Conservation (phyloP, 2,329 filamentous ascomycete species). For the Exophiala phaeomuriformis region DNA sequence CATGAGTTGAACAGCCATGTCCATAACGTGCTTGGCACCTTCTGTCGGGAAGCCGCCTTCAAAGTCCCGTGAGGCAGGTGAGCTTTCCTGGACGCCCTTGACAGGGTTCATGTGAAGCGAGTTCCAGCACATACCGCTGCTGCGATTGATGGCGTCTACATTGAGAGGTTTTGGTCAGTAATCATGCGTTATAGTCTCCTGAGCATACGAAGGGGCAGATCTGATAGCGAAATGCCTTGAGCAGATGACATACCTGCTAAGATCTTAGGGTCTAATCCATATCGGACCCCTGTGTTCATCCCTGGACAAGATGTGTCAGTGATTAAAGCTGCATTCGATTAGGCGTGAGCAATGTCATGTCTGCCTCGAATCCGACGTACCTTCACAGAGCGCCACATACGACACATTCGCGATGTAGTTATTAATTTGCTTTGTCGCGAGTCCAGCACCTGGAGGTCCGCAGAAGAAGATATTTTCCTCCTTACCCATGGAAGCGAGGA, state of each 20-base stretch:
- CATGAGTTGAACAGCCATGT: background rate
- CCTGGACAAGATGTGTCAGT: background rate
- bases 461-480: constrained; percentile 44
- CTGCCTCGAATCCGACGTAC: constrained; percentile 3
- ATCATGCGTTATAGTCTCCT: no score
- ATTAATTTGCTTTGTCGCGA: constrained; percentile 29
- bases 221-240: background rate
- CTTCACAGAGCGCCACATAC: constrained; percentile 24
- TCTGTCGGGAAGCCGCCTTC: background rate
- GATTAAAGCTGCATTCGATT: constrained; percentile 45
- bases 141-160: constrained; percentile 35
- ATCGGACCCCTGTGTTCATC: constrained; percentile 40
- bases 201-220: no score
- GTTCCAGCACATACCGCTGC: constrained; percentile 27
- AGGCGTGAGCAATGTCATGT: background rate
- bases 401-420: constrained; percentile 28
- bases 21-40: background rate
- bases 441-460: constrained; percentile 27
- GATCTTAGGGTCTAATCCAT: constrained; percentile 27
- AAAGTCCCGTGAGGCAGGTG: constrained; percentile 31
- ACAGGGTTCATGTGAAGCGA: constrained; percentile 29
- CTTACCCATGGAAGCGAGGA: constrained; percentile 32
- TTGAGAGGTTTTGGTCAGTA: background rate
- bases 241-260: constrained; percentile 18
- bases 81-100: constrained; percentile 36